phyloP scores from a whole-genome alignment of 2,329 filamentous ascomycete genomes.

The Dryadomyces sulphureus region DNA sequence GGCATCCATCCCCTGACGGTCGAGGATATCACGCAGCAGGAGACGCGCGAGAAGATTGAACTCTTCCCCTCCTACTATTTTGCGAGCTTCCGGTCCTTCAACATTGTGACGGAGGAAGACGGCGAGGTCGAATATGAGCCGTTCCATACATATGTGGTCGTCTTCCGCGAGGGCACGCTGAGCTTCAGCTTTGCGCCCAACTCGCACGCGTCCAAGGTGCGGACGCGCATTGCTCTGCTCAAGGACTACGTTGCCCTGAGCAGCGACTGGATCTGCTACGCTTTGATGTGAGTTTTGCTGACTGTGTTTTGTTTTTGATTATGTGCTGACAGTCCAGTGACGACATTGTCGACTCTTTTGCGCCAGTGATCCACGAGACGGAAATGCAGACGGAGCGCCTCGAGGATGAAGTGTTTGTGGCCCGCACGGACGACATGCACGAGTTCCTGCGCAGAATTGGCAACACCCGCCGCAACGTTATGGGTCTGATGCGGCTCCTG shows the following conservation, averaged over 20 bases:
- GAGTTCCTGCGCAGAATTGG: constrained; percentile 79
- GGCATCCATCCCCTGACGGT: constrained; percentile 90
- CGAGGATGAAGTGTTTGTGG: constrained; percentile 89
- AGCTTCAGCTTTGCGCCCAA: constrained; percentile 90
- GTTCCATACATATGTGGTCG: constrained; percentile 91
- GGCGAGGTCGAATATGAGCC: constrained; percentile 79
- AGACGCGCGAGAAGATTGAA: constrained; percentile 96
- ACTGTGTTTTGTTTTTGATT: not conserved
- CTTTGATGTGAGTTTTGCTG: constrained; percentile 67
- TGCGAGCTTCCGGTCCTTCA: constrained; percentile 91
- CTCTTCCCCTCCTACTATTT: constrained; percentile 97
- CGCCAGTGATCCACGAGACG: constrained; percentile 72
- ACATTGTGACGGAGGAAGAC: constrained; percentile 58
- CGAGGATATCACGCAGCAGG: constrained; percentile 90
- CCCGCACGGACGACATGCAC: constrained; percentile 78
- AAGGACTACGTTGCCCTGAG: constrained; percentile 92
- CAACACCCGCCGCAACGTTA: constrained; percentile 82
- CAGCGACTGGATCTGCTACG: constrained; percentile 98
- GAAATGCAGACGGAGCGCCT: constrained; percentile 84
- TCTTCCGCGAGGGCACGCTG: constrained; percentile 87
- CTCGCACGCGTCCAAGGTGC: constrained; percentile 73
- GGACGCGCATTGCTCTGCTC: constrained; percentile 78
- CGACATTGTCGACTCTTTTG: constrained; percentile 94
- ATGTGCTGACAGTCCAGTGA: constrained; percentile 39
- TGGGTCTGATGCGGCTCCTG: constrained; percentile 81